phyloP scores from a whole-genome alignment of 148 eudicot genomes.

The Persicaria tinctoria region DNA sequence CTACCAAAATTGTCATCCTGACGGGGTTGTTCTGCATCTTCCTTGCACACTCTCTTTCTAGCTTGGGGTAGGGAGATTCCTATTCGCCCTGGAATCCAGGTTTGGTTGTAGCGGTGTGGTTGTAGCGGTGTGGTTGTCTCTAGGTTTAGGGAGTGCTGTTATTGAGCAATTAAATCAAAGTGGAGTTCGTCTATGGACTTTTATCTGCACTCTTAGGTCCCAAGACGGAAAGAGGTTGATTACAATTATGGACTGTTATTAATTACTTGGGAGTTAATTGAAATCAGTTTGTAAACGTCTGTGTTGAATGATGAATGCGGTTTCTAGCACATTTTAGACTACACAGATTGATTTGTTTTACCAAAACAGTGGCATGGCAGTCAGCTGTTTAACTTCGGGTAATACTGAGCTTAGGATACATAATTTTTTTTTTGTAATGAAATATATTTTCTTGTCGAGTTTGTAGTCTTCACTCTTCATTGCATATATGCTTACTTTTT shows the following conservation, averaged over 20 bases:
- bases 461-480: background rate
- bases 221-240: constrained; percentile 7
- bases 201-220: background rate
- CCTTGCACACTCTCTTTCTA: background rate
- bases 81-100: background rate
- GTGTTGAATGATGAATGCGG: background rate
- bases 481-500: background rate
- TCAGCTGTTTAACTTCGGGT: background rate
- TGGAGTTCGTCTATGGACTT: background rate
- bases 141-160: constrained; percentile 1
- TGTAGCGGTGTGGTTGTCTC: background rate
- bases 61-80: background rate
- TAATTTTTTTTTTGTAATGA: background rate
- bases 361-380: constrained; percentile 3
- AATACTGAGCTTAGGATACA: background rate
- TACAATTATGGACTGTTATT: constrained; percentile 1
- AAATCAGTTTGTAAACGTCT: background rate
- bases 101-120: background rate
- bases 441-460: background rate
- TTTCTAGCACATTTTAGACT: background rate
- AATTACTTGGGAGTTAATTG: constrained; percentile 4
- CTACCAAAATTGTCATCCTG: background rate
- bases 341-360: background rate
- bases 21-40: constrained; percentile 4
- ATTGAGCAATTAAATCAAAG: constrained; percentile 7